These are phyloP conservation scores for Anethum foeniculum DNA, from an alignment of 140 eudicot species.

Conservation along the genomic window DNA sequence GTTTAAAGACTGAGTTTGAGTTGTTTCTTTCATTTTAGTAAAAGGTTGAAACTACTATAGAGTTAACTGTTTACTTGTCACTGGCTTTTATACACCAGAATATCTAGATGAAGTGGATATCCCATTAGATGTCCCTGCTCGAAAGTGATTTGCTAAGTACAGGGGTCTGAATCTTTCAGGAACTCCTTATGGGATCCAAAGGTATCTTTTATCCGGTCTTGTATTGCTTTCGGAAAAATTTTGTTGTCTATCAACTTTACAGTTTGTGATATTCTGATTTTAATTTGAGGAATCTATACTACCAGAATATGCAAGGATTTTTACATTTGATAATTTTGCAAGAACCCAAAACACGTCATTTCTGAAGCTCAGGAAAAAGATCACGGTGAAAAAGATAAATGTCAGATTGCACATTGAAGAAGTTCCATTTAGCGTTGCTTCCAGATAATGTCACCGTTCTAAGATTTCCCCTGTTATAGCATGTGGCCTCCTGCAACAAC, in stretches of 20 bases:
- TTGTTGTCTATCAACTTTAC: not conserved
- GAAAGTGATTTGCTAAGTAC: constrained; percentile 88
- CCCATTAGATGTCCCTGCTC: constrained; percentile 84
- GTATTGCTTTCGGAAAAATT: not conserved
- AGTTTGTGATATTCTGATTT: not conserved
- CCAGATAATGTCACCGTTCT: constrained; percentile 31
- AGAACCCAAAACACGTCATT: constrained; percentile 80
- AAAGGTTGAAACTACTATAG: not conserved
- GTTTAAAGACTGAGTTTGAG: not conserved
- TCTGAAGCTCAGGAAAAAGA: constrained; percentile 65
- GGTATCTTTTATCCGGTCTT: constrained; percentile 24
- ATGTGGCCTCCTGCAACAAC: constrained; percentile 87
- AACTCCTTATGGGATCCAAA: constrained; percentile 96
- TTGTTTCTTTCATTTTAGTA: not conserved
- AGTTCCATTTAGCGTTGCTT: constrained; percentile 52
- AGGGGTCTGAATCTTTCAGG: constrained; percentile 83
- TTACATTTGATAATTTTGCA: constrained; percentile 70
- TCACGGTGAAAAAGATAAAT: constrained; percentile 51
- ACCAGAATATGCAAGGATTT: constrained; percentile 68
- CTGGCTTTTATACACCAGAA: constrained; percentile 38
- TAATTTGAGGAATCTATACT: constrained; percentile 70
- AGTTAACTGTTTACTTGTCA: constrained; percentile 4
- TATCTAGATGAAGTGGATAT: constrained; percentile 93
- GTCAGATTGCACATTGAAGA: constrained; percentile 61
- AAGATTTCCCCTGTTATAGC: constrained; percentile 57